Conservation (phyloP, 2,329 filamentous ascomycete species). For the Penicillium sp. region DNA sequence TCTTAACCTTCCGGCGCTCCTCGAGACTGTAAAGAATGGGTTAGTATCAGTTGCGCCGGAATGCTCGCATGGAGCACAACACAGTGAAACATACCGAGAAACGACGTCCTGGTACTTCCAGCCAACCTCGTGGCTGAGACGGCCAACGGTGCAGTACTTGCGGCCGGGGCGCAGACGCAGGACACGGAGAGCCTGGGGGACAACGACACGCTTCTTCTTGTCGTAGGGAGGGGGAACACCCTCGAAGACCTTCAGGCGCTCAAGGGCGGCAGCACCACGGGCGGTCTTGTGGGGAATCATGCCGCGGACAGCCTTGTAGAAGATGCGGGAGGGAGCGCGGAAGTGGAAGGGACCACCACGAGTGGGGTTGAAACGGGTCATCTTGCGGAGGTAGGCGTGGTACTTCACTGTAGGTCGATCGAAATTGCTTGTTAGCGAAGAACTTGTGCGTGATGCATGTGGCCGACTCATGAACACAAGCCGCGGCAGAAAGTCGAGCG, state of each 20-base stretch:
- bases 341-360: constrained; percentile 99
- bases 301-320: constrained; percentile 99
- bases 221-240: constrained; percentile 98
- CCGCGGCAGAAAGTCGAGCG: background rate
- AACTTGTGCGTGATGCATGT: background rate
- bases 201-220: constrained; percentile 99
- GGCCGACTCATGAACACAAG: background rate
- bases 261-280: constrained; percentile 89
- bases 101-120: constrained; percentile 99
- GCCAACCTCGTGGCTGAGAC: constrained; percentile 97
- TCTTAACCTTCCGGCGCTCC: constrained; percentile 99
- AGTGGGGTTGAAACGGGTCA: constrained; percentile 99
- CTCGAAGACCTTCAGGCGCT: constrained; percentile 99
- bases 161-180: constrained; percentile 96
- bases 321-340: constrained; percentile 97
- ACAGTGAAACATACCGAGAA: constrained; percentile 67
- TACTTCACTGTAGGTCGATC: constrained; percentile 78
- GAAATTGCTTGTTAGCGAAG: constrained; percentile 42
- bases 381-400: constrained; percentile 99
- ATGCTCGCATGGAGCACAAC: background rate
- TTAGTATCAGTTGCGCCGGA: constrained; percentile 2
- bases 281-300: constrained; percentile 99
- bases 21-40: constrained; percentile 63
- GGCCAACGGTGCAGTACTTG: constrained; percentile 99
- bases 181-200: constrained; percentile 94